Percentiles rank a stretch among this genome's conserved stretches.
phyloP scores from a whole-genome alignment of 2,329 filamentous ascomycete genomes.

The Neocucurbitaria cava region DNA sequence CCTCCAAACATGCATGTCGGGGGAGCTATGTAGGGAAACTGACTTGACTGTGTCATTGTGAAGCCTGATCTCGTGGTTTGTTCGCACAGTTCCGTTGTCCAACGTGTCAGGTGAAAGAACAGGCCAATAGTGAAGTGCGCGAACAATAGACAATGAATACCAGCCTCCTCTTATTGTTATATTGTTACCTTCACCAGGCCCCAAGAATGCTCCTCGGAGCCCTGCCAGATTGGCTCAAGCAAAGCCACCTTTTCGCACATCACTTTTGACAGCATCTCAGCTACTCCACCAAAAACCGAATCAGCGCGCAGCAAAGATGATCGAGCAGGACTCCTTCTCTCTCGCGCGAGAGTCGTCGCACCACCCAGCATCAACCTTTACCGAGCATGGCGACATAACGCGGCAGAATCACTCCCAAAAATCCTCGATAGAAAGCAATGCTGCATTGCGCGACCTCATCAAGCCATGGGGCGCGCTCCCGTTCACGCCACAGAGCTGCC shows the following conservation, averaged over 20 bases:
- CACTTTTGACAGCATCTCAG: not conserved
- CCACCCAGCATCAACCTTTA: not conserved
- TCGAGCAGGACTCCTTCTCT: slow-evolving; percentile 15
- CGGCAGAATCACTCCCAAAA: slow-evolving; percentile 7
- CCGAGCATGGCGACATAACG: not conserved
- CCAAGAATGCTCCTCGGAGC: not conserved
- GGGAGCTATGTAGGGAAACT: too few species aligned
- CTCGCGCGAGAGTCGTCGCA: not conserved
- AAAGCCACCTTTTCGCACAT: slow-evolving; percentile 4
- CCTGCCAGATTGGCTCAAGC: not conserved
- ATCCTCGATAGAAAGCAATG: slow-evolving; percentile 11
- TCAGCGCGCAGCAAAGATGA: slow-evolving; percentile 8
- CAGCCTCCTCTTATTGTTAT: slow-evolving; percentile 13
- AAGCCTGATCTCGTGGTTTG: not conserved
- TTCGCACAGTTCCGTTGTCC: not conserved
- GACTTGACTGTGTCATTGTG: not conserved
- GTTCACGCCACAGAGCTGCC: slow-evolving; percentile 19
- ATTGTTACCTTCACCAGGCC: not conserved
- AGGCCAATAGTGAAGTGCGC: not conserved
- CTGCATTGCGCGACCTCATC: slow-evolving; percentile 18
- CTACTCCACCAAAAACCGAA: not conserved
- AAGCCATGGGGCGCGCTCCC: slow-evolving; percentile 13
- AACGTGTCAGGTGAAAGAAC: slow-evolving; percentile 2
- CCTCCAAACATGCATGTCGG: too few species aligned
- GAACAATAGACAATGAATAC: slow-evolving; percentile 14